Conservation (phyloP, 2,329 filamentous ascomycete species). For the Colletotrichum spinosum region DNA sequence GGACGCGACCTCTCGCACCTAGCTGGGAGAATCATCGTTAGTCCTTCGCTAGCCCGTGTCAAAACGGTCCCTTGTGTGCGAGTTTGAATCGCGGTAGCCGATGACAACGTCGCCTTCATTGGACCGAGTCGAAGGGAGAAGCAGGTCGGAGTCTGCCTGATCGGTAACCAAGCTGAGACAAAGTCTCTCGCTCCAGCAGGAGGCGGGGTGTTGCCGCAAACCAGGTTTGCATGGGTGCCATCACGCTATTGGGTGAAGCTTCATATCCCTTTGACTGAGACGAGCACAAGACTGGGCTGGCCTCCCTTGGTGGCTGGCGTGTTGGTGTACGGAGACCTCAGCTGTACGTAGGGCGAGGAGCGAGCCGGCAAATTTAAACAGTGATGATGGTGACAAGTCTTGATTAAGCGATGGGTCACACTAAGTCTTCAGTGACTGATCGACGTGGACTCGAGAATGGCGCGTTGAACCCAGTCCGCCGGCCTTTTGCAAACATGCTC, state of each 20-base stretch:
- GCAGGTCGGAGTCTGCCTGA: constrained; percentile 5
- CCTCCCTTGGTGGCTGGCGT: constrained; percentile 30
- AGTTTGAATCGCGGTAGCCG: constrained; percentile 19
- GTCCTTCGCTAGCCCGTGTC: constrained; percentile 32
- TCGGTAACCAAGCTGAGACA: constrained; percentile 25
- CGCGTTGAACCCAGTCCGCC: constrained; percentile 1
- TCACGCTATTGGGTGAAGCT: constrained; percentile 6
- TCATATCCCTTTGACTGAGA: constrained; percentile 23
- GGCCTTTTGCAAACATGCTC: constrained; percentile 12
- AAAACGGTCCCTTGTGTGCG: constrained; percentile 23
- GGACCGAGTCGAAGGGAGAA: constrained; percentile 29
- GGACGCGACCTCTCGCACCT: constrained; percentile 9
- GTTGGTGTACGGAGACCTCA: neutral
- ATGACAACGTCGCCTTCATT: constrained; percentile 22
- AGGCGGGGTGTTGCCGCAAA: constrained; percentile 13
- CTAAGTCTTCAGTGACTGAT: constrained; percentile 5
- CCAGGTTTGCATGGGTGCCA: neutral
- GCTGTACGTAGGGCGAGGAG: constrained; percentile 6
- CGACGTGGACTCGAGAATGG: neutral
- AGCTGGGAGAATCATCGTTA: constrained; percentile 23
- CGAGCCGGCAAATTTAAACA: neutral
- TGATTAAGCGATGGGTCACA: neutral
- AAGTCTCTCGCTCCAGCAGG: constrained; percentile 24
- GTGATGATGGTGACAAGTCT: neutral
- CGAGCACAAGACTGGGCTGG: constrained; percentile 22